Evolutionary conservation across 2,329 filamentous ascomycete species (phyloP).

Genomic region (Alternaria sp.): DNA sequence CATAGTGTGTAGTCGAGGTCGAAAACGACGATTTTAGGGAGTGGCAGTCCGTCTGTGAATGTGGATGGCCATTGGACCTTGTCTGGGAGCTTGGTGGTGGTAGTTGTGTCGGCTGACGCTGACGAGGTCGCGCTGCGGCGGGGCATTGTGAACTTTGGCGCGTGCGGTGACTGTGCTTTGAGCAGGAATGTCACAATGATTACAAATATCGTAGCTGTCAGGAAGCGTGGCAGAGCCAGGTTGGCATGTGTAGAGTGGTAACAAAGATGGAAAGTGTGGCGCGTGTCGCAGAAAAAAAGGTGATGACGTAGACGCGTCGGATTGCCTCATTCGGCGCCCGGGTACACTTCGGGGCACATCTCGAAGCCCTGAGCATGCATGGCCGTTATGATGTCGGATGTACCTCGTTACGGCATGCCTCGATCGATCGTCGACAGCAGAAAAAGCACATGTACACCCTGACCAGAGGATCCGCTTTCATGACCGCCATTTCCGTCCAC

Average conservation of each 20-base stretch:
- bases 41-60: conserved; percentile 72
- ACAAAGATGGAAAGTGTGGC: conserved; percentile 3
- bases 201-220: background rate
- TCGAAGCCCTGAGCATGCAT: background rate
- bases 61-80: conserved; percentile 59
- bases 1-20: conserved; percentile 99
- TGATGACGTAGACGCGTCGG: conserved; percentile 22
- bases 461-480: background rate
- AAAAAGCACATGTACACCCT: background rate
- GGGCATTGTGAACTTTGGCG: conserved; percentile 36
- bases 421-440: background rate
- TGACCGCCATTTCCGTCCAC: background rate
- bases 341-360: background rate
- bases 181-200: background rate
- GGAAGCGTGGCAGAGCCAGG: conserved; percentile 1
- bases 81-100: conserved; percentile 49
- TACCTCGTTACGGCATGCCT: background rate
- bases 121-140: conserved; percentile 35
- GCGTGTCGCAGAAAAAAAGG: conserved; percentile 7
- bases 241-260: background rate
- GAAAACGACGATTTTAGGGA: conserved; percentile 87
- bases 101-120: conserved; percentile 35
- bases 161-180: background rate
- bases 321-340: background rate
- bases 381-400: background rate